phyloP scores from a whole-genome alignment of 2,329 filamentous ascomycete species.

The Diplodia corticola region DNA sequence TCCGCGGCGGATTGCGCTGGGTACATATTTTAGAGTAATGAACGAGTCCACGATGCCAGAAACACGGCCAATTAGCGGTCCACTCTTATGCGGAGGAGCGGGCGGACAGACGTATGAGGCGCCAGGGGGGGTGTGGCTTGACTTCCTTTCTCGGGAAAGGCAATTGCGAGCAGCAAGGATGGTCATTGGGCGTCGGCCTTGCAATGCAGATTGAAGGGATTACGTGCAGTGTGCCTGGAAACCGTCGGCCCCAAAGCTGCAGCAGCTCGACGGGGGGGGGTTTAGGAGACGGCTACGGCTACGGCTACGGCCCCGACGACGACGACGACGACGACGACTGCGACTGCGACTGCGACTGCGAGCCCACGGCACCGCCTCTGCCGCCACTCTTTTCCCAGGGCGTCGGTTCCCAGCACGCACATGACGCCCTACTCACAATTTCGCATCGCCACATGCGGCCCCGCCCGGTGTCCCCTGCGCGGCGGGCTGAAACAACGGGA shows the following conservation, averaged over 20 bases:
- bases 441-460: conserved; percentile 12
- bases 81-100: neutral
- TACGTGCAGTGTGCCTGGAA: conserved; percentile 3
- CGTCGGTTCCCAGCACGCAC: neutral
- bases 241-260: neutral
- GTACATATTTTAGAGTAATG: conserved; percentile 18
- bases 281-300: neutral
- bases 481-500: conserved; percentile 15
- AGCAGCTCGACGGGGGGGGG: neutral
- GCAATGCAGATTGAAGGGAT: conserved; percentile 15
- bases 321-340: neutral
- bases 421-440: conserved; percentile 7
- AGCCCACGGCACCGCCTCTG: too few relatives aligned
- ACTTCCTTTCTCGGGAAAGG: conserved; percentile 1
- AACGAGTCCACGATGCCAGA: conserved; percentile 8
- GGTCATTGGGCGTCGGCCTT: neutral
- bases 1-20: too few relatives aligned
- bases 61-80: conserved; percentile 11
- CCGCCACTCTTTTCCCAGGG: neutral
- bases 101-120: neutral
- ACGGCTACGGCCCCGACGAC: neutral
- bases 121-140: conserved; percentile 8
- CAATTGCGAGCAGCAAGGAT: conserved; percentile 2
- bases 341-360: too few relatives aligned
- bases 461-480: conserved; percentile 2